Evolutionary conservation across 768 basidiomycete genomes (phyloP).

Genomic region (Bullera alba): DNA sequence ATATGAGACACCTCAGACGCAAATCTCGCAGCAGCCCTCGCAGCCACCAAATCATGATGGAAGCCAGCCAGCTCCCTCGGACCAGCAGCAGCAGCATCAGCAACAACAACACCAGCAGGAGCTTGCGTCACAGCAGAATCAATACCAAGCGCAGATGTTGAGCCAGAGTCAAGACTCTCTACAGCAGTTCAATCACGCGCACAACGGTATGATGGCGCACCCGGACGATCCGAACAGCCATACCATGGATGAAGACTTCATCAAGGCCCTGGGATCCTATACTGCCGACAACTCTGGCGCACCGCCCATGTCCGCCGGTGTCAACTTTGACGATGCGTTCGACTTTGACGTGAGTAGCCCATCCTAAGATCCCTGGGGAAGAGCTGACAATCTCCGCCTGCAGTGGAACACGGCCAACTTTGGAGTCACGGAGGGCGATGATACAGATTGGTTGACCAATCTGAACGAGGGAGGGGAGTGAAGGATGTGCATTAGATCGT

Average conservation of each 20-base stretch:
- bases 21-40: not conserved
- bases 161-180: not conserved
- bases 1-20: not conserved
- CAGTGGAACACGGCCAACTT: not conserved
- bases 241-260: not conserved
- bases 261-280: not conserved
- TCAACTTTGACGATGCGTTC: not conserved
- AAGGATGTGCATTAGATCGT: too few species aligned
- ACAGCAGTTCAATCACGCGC: not conserved
- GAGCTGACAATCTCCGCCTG: not conserved
- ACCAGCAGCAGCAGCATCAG: conserved; percentile 2
- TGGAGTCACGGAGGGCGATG: too few species aligned
- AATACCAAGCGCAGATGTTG: not conserved
- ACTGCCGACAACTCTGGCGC: not conserved
- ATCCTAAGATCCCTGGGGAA: not conserved
- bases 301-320: not conserved
- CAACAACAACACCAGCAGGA: not conserved
- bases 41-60: too few species aligned
- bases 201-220: not conserved
- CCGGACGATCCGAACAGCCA: too few species aligned
- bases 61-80: not conserved
- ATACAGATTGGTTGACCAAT: too few species aligned
- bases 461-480: too few species aligned
- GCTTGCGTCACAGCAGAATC: not conserved
- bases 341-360: conserved; percentile 1